Evolutionary conservation across 768 basidiomycete species (phyloP), one percentile per base, ranked within the genome.

Genomic region (Rhodosporidiobolus odoratus): DNA sequence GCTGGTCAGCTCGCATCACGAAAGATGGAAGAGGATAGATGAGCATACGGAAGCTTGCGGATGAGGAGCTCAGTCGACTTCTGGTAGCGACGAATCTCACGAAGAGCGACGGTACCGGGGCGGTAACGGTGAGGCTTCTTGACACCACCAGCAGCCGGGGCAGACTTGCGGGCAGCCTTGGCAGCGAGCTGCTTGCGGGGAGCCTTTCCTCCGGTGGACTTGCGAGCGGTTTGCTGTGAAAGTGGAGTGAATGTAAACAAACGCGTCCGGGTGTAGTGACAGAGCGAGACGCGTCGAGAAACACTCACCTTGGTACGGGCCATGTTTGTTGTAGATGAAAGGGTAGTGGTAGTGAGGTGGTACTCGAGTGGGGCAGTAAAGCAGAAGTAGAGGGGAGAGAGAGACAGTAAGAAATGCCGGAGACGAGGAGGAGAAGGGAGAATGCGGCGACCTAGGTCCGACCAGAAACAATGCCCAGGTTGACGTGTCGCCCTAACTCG

Each of bases 111-210:
- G 62, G 82, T 83, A 75, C 82, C 81, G 71, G 82, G 81, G 74
- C 81, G 80, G 81, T 81, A 82, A 66, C 88, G 85, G 82, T 98
- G 94, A 70, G 94, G 95, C 85, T 98, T 99, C 94, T 98, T 98
- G 78, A 96, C 93, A 87, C 93, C 93, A 83, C 93, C 93, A 73
- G 93, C 89, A 67, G 89, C 86, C 66, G 89, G 77, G 56, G 81
- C 79, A 34, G 78, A 79, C 80, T 83, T 83, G 71, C 81, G 79
- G 58, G 83, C 82, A 64, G 81, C 81, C 80, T 83, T 83, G 78
- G 83, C 81, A 58, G 83, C 82, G 76, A 83, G 81, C 78, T 80
- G 80, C 78, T 81, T 80, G 56, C 80, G 76, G 35, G 80, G 80
- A 3, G 68, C 83, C 82, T 78, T 79, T 81, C 87, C 89, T 84